Evolutionary conservation across 2,329 filamentous ascomycete species (phyloP).

Genomic region (Fusarium sambucinum): DNA sequence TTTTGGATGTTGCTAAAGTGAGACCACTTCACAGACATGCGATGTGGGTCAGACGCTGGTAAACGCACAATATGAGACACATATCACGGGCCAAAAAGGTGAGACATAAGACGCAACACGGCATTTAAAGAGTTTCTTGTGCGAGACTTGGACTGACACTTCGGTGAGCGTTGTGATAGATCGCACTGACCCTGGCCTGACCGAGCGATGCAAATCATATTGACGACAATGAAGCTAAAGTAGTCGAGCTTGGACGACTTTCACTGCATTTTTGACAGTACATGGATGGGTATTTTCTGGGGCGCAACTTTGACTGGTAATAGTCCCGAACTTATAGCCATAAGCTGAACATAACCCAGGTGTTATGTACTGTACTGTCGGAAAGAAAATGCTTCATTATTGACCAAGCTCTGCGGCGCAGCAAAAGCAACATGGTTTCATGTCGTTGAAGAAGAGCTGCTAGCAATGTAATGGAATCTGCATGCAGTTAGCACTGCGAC

Average conservation of each 20-base stretch:
- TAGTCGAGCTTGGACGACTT: conserved; percentile 1
- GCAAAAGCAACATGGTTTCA: conserved; percentile 36
- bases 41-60: conserved; percentile 33
- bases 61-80: conserved; percentile 36
- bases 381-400: conserved; percentile 2
- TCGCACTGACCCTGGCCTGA: conserved; percentile 12
- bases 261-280: background rate
- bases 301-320: background rate
- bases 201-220: conserved; percentile 14
- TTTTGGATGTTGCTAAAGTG: conserved; percentile 26
- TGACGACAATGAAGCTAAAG: background rate
- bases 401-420: conserved; percentile 22
- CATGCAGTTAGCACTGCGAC: conserved; percentile 40
- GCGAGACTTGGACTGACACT: conserved; percentile 10
- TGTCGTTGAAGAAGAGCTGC: conserved; percentile 37
- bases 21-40: conserved; percentile 36
- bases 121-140: conserved; percentile 18
- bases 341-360: background rate
- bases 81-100: conserved; percentile 38
- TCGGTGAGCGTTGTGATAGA: conserved; percentile 24
- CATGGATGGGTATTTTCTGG: background rate
- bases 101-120: conserved; percentile 34
- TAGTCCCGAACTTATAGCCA: background rate
- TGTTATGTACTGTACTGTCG: background rate
- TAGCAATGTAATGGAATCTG: conserved; percentile 39